A percentile compares a stretch with the other conserved stretches of the same genome.
Evolutionary conservation across 805 yeast genomes (phyloP).

Genomic region (Yarrowia divulgata): DNA sequence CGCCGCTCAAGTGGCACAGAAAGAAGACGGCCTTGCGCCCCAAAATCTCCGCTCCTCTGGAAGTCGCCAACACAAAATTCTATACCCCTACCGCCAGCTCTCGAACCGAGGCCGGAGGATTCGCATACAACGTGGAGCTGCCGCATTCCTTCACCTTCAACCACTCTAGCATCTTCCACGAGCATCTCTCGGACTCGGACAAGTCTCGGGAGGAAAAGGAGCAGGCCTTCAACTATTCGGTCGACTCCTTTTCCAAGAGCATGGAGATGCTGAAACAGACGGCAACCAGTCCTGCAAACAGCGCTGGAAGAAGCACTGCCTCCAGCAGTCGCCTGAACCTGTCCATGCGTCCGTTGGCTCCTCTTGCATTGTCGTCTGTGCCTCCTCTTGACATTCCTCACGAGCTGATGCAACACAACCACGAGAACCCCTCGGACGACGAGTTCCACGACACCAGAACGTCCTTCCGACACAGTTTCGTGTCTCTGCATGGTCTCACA

Average conservation of each 20-base stretch:
- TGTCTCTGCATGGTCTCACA: constrained; percentile 21
- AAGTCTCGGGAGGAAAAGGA: constrained; percentile 16
- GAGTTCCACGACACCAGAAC: constrained; percentile 28
- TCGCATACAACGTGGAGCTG: constrained; percentile 5
- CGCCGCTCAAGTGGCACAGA: constrained; percentile 38
- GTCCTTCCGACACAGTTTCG: constrained; percentile 7
- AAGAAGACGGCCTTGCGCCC: constrained; percentile 11
- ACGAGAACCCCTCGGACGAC: constrained; percentile 2
- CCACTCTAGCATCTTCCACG: constrained; percentile 36
- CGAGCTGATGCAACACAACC: constrained; percentile 14
- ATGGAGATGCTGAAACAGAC: constrained; percentile 25
- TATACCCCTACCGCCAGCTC: constrained; percentile 11
- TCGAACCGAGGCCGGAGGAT: constrained; percentile 15
- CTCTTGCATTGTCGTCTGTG: constrained; percentile 17
- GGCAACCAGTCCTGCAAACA: background rate
- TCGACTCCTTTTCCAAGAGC: constrained; percentile 10
- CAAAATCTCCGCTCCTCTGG: constrained; percentile 13
- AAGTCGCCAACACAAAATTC: constrained; percentile 1
- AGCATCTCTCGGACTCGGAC: constrained; percentile 24
- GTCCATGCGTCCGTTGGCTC: constrained; percentile 20
- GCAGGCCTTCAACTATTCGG: background rate
- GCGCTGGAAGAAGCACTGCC: background rate
- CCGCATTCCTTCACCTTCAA: constrained; percentile 25
- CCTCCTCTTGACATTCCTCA: constrained; percentile 28
- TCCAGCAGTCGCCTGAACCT: constrained; percentile 9